Conservation (phyloP, 305 asterid genomes). For the Solanum chacoense region DNA sequence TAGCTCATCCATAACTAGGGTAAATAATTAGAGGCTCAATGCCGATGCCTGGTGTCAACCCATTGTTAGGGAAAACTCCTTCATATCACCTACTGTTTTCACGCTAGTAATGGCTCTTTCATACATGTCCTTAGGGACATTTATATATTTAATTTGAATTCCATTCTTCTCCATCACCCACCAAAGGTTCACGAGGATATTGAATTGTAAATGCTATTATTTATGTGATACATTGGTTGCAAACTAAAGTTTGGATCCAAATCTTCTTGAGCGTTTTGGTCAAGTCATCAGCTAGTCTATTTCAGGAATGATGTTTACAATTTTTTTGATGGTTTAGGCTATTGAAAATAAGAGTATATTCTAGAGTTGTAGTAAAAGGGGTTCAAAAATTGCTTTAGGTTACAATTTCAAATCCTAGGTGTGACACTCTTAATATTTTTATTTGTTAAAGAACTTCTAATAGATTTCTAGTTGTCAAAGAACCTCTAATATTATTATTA, state of each 20-base stretch:
- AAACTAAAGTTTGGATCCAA: neutral
- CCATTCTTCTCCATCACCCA: neutral
- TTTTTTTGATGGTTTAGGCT: neutral
- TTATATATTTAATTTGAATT: neutral
- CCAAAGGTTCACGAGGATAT: neutral
- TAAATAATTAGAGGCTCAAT: neutral
- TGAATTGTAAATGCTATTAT: neutral
- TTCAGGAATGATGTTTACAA: neutral
- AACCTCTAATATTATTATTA: neutral
- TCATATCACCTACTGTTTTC: neutral
- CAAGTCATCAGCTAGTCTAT: neutral
- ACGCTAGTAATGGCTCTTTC: neutral
- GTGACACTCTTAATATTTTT: neutral
- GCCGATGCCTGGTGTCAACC: neutral
- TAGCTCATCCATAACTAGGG: neutral
- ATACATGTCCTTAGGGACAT: neutral
- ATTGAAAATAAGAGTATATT: neutral
- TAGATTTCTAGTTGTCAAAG: neutral
- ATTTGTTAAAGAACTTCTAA: neutral
- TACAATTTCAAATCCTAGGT: neutral
- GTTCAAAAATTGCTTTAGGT: neutral
- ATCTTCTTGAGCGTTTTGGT: neutral
- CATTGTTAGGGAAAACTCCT: neutral
- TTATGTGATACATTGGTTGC: neutral
- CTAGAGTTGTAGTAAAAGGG: neutral